phyloP scores from a whole-genome alignment of 176 grass and related monocot genomes.

The Aegilops longissima region DNA sequence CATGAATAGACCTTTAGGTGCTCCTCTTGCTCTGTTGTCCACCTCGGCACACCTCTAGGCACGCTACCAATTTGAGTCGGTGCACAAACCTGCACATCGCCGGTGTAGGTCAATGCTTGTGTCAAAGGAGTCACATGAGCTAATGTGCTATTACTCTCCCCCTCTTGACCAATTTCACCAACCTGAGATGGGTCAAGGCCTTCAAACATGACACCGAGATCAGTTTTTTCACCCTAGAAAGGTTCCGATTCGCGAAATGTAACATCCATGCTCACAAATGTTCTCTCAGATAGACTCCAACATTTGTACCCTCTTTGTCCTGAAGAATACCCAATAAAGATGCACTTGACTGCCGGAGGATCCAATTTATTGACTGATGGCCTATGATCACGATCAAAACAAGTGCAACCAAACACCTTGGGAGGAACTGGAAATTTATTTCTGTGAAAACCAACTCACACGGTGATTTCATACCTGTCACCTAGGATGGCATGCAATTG shows the following conservation, averaged over 20 bases:
- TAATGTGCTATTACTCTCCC: background rate
- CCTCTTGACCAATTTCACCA: background rate
- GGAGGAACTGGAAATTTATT: too few relatives aligned
- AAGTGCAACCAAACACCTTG: too few relatives aligned
- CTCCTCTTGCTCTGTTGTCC: background rate
- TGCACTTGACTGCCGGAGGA: too few relatives aligned
- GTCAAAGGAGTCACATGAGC: background rate
- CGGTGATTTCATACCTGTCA: too few relatives aligned
- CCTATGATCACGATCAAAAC: too few relatives aligned
- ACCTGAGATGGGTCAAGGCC: background rate
- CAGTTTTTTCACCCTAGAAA: background rate
- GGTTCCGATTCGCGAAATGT: background rate
- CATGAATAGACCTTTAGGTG: background rate
- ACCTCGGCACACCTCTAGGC: background rate
- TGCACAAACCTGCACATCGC: background rate
- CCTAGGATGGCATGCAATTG: too few relatives aligned
- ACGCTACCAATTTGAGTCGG: background rate
- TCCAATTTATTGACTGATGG: too few relatives aligned
- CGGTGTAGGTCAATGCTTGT: background rate
- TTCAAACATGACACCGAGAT: background rate
- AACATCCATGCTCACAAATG: background rate
- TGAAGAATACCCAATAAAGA: too few relatives aligned
- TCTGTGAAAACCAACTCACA: too few relatives aligned
- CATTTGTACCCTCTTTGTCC: too few relatives aligned
- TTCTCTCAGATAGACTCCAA: background rate